Evolutionary conservation across 176 grass and related monocot genomes (phyloP), one percentile per base, ranked within the genome.

Genomic region (Secale cereale): DNA sequence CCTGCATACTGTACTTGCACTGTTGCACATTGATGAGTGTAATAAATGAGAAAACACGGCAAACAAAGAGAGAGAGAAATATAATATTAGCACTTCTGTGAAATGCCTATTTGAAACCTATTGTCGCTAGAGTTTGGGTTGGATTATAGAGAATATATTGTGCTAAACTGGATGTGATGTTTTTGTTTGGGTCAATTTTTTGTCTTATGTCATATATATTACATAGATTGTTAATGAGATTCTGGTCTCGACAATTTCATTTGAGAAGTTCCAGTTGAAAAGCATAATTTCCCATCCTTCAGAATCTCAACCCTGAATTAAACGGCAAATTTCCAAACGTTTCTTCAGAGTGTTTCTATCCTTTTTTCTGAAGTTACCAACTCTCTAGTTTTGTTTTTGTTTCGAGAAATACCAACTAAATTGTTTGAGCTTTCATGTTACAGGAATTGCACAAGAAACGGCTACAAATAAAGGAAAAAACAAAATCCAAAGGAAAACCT

Each of bases 361-460:
- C 63, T 84, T 69, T 59, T 16, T 87, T 75, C 39, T 74, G 22
- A 76, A 83, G 71, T 68, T 62, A 91, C 61, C 17, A 41, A 40
- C 12, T 66, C 35, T 7, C 8, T 52, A 74, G 71, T 74, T 8
- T 28, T 27, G 43, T 74, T 73, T 48, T 74, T 46, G 7, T 19
- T 74, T 1, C 8, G 8, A 50, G 41, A 74, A 74, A 17, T 30
- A 83, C 48, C 13, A 56, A 26, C 8, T 60, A 36, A 56, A 52
- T 10, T 80, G 8, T 65, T 79, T 85, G 74, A 62, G 62, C 27
- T 90, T 3, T 67, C 33, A 74, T 30, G 25, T 85, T 28, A 26
- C 82, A 93, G 91, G 91, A 93, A 88, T 79, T 93, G 37, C 91
- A 93, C 74, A 93, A 87, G 72, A 93, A 90, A 75, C 40, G 85